Evolutionary conservation across 192 early-diverging fungal genomes (phyloP).

Genomic region (Jimgerdemannia flammicorona): DNA sequence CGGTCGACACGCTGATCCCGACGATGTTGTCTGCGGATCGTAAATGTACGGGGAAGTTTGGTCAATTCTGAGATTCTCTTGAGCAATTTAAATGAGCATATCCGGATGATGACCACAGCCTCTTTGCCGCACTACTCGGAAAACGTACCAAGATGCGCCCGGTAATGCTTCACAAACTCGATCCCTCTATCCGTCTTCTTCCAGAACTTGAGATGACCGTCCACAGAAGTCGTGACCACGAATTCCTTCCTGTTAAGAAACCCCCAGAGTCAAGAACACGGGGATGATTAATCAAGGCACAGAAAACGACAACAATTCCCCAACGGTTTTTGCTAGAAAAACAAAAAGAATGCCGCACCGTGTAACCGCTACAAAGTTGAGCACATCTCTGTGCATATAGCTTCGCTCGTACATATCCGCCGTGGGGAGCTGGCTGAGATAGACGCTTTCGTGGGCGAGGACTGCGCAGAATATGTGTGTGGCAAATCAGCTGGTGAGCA

Average conservation of each 20-base stretch:
- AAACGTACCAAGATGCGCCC: constrained; percentile 72
- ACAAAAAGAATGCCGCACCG: constrained; percentile 34
- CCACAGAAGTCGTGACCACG: constrained; percentile 88
- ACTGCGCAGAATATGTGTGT: constrained; percentile 15
- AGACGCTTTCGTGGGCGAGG: constrained; percentile 68
- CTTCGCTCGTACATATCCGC: constrained; percentile 91
- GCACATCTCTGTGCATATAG: constrained; percentile 93
- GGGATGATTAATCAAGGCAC: not conserved
- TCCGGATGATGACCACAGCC: no score
- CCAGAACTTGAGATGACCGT: constrained; percentile 99
- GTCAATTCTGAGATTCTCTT: not conserved
- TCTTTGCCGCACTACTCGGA: not conserved
- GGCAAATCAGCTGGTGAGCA: not conserved
- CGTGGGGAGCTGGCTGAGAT: constrained; percentile 77
- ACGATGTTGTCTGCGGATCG: constrained; percentile 32
- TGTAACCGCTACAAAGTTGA: constrained; percentile 77
- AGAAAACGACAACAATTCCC: not conserved
- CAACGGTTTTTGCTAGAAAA: not conserved
- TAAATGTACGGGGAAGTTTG: not conserved
- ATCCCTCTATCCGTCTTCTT: constrained; percentile 90
- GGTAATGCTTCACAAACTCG: constrained; percentile 98
- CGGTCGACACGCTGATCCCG: constrained; percentile 59
- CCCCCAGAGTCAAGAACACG: not conserved
- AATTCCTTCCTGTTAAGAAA: constrained; percentile 70
- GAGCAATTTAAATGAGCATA: no score